Percentiles rank a stretch among this genome's conserved stretches.
Conservation (phyloP, 2,329 filamentous ascomycete species). For the Diplodia sapinea region DNA sequence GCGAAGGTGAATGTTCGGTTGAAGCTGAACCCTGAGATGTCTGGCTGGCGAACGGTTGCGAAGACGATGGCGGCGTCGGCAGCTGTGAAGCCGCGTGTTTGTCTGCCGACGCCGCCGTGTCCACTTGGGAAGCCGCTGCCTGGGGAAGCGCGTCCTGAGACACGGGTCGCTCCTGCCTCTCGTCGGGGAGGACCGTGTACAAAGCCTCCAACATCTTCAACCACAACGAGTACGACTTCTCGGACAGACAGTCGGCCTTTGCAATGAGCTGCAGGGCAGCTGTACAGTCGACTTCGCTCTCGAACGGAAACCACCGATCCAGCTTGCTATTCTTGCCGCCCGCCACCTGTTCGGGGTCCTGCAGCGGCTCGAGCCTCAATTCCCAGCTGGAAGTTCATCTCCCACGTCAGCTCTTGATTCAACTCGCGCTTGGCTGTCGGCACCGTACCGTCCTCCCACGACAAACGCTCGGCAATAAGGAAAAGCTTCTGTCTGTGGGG, state of each 20-base stretch:
- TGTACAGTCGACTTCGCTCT: constrained; percentile 39
- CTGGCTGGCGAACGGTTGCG: constrained; percentile 3
- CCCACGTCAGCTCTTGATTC: constrained; percentile 40
- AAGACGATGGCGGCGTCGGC: constrained; percentile 24
- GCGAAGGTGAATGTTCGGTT: background rate
- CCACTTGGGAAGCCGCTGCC: background rate
- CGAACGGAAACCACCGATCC: constrained; percentile 39
- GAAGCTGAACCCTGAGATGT: background rate
- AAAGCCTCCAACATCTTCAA: constrained; percentile 34
- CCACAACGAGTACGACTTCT: constrained; percentile 38
- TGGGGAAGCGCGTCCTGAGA: background rate
- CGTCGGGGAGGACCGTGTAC: background rate
- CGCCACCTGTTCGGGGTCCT: constrained; percentile 35
- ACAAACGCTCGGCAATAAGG: constrained; percentile 40
- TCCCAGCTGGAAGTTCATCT: constrained; percentile 39
- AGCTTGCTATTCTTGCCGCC: constrained; percentile 37
- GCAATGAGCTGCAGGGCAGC: constrained; percentile 37
- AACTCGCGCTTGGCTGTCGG: constrained; percentile 35
- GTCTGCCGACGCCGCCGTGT: background rate
- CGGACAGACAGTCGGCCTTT: constrained; percentile 35
- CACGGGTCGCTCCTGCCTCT: background rate
- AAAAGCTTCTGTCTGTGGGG: constrained; percentile 41
- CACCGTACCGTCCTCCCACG: constrained; percentile 35
- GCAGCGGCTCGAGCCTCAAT: constrained; percentile 38
- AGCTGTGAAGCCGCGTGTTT: background rate